These are phyloP conservation scores for Cladosporium sp. DNA, from an alignment of 2,329 filamentous ascomycete genomes.

Conservation along the genomic window DNA sequence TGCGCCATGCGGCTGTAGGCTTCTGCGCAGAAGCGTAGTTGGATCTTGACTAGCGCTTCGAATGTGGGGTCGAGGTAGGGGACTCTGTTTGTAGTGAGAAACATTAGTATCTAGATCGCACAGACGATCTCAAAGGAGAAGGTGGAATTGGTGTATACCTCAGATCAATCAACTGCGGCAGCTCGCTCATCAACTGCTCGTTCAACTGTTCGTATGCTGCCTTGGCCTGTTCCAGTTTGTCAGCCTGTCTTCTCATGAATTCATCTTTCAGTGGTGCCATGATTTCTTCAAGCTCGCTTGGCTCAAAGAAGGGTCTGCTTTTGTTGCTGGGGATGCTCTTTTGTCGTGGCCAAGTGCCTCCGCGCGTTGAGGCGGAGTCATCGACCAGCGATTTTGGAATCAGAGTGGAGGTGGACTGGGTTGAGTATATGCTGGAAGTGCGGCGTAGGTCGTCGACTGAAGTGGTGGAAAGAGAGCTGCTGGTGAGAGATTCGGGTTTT, in stretches of 20 bases:
- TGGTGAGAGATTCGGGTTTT: background rate
- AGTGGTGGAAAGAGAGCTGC: background rate
- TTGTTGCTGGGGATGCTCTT: background rate
- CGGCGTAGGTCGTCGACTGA: background rate
- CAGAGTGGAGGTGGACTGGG: background rate
- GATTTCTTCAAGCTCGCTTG: conserved; percentile 36
- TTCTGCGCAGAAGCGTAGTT: conserved; percentile 95
- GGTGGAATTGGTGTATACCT: conserved; percentile 45
- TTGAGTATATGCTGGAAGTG: conserved; percentile 9
- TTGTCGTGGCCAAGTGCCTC: conserved; percentile 16
- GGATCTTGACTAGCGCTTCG: conserved; percentile 97
- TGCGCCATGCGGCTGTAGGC: conserved; percentile 98
- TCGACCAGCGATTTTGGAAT: background rate
- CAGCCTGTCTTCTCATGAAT: conserved; percentile 33
- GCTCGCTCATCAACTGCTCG: conserved; percentile 87
- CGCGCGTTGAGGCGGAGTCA: conserved; percentile 21
- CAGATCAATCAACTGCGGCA: conserved; percentile 94
- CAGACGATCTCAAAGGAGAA: background rate
- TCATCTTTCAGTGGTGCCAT: conserved; percentile 33
- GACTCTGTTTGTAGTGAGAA: conserved; percentile 49
- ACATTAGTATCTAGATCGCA: no score
- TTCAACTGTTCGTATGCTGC: conserved; percentile 94
- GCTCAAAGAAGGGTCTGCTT: conserved; percentile 34
- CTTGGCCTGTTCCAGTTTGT: conserved; percentile 58
- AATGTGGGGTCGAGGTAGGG: conserved; percentile 97